Conservation (phyloP, 2,329 filamentous ascomycete genomes). For the Botrytis cinerea region DNA sequence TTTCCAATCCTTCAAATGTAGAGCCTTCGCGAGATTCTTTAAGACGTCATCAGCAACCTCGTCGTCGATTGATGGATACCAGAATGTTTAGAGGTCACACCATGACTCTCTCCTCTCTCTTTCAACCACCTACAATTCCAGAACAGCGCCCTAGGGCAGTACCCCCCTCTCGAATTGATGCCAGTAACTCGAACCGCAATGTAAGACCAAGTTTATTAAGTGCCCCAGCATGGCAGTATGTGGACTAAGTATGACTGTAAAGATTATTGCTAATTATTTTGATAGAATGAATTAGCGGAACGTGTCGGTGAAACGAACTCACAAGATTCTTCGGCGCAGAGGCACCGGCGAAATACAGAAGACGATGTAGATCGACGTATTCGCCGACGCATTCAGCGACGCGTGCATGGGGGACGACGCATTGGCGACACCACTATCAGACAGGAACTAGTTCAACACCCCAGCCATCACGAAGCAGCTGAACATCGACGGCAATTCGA, state of each 20-base stretch:
- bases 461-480: neutral
- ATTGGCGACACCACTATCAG: neutral
- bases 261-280: neutral
- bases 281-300: neutral
- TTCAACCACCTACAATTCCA: constrained; percentile 12
- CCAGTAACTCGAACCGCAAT: neutral
- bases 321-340: neutral
- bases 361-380: neutral
- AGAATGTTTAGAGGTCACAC: constrained; percentile 34
- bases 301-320: neutral
- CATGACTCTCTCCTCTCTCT: constrained; percentile 32
- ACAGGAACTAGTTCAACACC: neutral
- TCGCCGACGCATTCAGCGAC: no score
- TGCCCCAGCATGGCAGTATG: neutral
- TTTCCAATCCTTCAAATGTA: constrained; percentile 25
- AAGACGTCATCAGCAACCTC: constrained; percentile 29
- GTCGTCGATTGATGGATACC: neutral
- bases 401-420: neutral
- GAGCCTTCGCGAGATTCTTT: constrained; percentile 27
- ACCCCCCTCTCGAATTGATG: constrained; percentile 17
- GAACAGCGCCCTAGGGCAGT: constrained; percentile 1
- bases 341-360: neutral
- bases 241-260: neutral
- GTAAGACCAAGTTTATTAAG: constrained; percentile 1
- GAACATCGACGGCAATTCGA: neutral